Evolutionary conservation across 2,329 filamentous ascomycete genomes (phyloP).

Genomic region (Hymenoscyphus fraxineus): DNA sequence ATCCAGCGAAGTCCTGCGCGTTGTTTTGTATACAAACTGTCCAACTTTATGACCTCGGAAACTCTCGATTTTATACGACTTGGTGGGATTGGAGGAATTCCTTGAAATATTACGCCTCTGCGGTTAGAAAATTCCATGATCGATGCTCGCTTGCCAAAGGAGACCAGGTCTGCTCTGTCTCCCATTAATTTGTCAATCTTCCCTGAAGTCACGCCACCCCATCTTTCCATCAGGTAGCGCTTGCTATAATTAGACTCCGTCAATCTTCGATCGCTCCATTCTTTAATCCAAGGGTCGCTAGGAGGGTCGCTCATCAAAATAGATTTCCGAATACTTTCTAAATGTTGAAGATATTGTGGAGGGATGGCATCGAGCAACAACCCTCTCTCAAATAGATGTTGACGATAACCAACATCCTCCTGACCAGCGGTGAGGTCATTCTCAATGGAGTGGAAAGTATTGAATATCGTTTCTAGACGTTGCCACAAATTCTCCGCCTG

Average conservation of each 20-base stretch:
- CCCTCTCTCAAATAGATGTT: not conserved
- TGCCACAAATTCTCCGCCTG: not conserved
- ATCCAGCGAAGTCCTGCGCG: slow-evolving; percentile 1
- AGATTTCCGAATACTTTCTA: not conserved
- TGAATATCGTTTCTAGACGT: not conserved
- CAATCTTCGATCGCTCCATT: not conserved
- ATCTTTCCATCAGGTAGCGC: not conserved
- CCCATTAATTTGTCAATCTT: not conserved
- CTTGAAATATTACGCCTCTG: not conserved
- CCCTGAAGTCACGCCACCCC: not conserved
- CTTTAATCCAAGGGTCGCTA: slow-evolving; percentile 1
- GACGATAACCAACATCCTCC: not conserved
- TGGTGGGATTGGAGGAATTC: not conserved
- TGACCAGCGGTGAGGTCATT: not conserved
- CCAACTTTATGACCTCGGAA: not conserved
- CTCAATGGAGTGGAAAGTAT: not conserved
- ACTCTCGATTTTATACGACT: not conserved
- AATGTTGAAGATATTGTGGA: not conserved
- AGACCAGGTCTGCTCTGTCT: not conserved
- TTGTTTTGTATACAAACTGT: not conserved
- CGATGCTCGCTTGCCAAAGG: slow-evolving; percentile 2
- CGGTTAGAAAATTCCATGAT: slow-evolving; percentile 3
- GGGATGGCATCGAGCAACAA: not conserved
- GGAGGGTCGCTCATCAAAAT: not conserved
- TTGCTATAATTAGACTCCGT: not conserved